Evolutionary conservation across 2,329 filamentous ascomycete genomes (phyloP).

Genomic region (Lasiodiplodia sp.): DNA sequence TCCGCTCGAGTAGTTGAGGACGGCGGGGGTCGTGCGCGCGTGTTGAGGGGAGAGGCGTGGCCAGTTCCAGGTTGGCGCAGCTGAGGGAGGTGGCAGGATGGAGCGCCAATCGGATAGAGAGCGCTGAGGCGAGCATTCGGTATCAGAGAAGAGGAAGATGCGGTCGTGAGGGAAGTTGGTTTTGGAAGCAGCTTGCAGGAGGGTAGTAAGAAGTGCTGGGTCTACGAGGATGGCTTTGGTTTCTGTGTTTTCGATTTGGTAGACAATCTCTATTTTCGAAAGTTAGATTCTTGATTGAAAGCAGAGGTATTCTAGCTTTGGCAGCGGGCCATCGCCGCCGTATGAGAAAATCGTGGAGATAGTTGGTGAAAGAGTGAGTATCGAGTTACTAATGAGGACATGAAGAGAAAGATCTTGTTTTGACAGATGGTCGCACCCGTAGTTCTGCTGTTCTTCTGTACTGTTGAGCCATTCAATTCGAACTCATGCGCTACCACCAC

Average conservation of each 20-base stretch:
- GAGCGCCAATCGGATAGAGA: slow-evolving; percentile 54
- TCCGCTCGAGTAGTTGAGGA: slow-evolving; percentile 43
- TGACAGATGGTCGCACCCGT: too few relatives aligned
- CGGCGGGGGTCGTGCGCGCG: slow-evolving; percentile 41
- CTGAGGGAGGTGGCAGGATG: slow-evolving; percentile 49
- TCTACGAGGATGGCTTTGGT: slow-evolving; percentile 61
- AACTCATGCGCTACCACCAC: too few relatives aligned
- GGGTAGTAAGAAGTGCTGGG: slow-evolving; percentile 53
- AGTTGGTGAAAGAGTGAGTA: not conserved
- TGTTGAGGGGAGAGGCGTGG: slow-evolving; percentile 47
- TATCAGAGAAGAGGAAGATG: slow-evolving; percentile 60
- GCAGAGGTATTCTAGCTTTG: not conserved
- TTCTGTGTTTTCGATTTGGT: slow-evolving; percentile 60
- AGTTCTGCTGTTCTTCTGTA: too few relatives aligned
- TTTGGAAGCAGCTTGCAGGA: slow-evolving; percentile 54
- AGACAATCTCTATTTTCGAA: slow-evolving; percentile 53
- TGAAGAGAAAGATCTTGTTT: too few relatives aligned
- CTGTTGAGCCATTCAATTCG: too few relatives aligned
- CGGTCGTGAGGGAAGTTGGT: slow-evolving; percentile 50
- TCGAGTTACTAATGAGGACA: too few relatives aligned
- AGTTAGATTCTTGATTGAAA: not conserved
- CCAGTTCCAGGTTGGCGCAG: slow-evolving; percentile 51
- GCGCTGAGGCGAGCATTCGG: slow-evolving; percentile 37
- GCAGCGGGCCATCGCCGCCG: not conserved
- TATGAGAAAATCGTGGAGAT: not conserved